Percentiles rank a stretch among this genome's conserved stretches.
phyloP scores from a whole-genome alignment of 2,329 filamentous ascomycete species.

The Cladophialophora carrionii region DNA sequence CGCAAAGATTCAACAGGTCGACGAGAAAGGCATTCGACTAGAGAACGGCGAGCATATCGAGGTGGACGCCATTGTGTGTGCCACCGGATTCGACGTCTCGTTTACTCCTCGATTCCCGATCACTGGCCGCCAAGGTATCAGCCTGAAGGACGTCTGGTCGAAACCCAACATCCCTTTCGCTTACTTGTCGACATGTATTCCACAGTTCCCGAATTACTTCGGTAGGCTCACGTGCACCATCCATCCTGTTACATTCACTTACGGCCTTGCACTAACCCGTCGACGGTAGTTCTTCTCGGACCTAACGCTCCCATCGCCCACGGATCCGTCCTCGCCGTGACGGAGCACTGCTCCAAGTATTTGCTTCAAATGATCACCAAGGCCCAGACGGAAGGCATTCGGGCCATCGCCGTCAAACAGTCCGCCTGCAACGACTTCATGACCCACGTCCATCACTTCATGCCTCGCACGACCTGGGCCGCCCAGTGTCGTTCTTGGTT shows the following conservation, averaged over 20 bases:
- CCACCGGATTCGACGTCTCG: slow-evolving; percentile 44
- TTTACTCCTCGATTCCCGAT: slow-evolving; percentile 39
- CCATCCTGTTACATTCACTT: not conserved
- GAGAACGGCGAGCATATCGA: slow-evolving; percentile 39
- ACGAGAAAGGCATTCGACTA: slow-evolving; percentile 33
- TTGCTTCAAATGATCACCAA: slow-evolving; percentile 38
- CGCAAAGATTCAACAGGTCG: slow-evolving; percentile 31
- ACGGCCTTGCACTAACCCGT: not conserved
- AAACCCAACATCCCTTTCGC: slow-evolving; percentile 36
- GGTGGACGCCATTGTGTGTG: slow-evolving; percentile 41
- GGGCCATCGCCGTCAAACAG: slow-evolving; percentile 31
- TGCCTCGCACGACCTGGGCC: slow-evolving; percentile 40
- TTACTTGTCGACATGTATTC: slow-evolving; percentile 29
- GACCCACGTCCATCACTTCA: slow-evolving; percentile 47
- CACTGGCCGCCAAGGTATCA: slow-evolving; percentile 31
- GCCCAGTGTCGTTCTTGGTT: slow-evolving; percentile 51
- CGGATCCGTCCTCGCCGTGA: slow-evolving; percentile 39
- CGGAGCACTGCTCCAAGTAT: slow-evolving; percentile 37
- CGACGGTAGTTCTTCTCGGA: slow-evolving; percentile 34
- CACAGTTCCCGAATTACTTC: slow-evolving; percentile 40
- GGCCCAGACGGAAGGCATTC: slow-evolving; percentile 33
- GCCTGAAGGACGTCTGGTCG: slow-evolving; percentile 45
- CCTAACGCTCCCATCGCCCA: slow-evolving; percentile 39
- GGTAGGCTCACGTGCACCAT: slow-evolving; percentile 16
- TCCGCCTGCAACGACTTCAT: slow-evolving; percentile 42